Percentiles rank a stretch among this genome's conserved stretches.
These are phyloP conservation scores for Raphidocelis subcapitata DNA, from an alignment of 139 green algal species.

Conservation along the genomic window DNA sequence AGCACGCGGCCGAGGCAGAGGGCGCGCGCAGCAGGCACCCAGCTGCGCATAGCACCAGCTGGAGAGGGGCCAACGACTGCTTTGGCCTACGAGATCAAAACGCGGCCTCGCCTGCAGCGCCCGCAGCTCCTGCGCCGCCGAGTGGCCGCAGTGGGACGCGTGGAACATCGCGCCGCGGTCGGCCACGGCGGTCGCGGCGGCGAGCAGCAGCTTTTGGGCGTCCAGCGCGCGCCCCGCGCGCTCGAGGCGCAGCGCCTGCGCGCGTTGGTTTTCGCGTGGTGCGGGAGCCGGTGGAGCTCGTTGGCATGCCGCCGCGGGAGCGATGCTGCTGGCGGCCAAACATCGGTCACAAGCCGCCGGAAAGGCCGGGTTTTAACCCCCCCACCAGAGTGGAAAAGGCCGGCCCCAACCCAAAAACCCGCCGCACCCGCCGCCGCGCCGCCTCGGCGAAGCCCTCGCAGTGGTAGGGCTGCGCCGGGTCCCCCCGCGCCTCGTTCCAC, in stretches of 20 bases:
- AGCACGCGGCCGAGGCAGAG: no score
- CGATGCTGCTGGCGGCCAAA: not conserved
- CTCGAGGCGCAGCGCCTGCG: conserved; percentile 9
- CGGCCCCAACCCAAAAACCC: not conserved
- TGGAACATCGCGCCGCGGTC: conserved; percentile 9
- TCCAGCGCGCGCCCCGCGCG: conserved; percentile 30
- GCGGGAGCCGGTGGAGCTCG: not conserved
- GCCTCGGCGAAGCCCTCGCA: conserved; percentile 26
- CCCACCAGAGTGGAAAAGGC: no score
- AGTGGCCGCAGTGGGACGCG: conserved; percentile 15
- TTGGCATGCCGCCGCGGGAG: not conserved
- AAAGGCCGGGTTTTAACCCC: no score
- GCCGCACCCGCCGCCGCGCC: conserved; percentile 22
- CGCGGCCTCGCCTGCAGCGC: conserved; percentile 41
- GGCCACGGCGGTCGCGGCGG: conserved; percentile 23
- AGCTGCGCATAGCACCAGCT: not conserved
- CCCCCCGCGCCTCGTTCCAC: conserved; percentile 42
- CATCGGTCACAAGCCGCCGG: not conserved
- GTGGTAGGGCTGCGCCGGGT: conserved; percentile 49
- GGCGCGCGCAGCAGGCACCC: not conserved
- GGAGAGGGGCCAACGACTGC: no score
- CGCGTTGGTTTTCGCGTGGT: no score
- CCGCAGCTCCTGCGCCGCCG: conserved; percentile 37
- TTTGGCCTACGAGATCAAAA: no score
- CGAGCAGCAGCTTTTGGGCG: conserved; percentile 32